Conservation (phyloP, 2,329 filamentous ascomycete species). For the Fusarium temperatum region DNA sequence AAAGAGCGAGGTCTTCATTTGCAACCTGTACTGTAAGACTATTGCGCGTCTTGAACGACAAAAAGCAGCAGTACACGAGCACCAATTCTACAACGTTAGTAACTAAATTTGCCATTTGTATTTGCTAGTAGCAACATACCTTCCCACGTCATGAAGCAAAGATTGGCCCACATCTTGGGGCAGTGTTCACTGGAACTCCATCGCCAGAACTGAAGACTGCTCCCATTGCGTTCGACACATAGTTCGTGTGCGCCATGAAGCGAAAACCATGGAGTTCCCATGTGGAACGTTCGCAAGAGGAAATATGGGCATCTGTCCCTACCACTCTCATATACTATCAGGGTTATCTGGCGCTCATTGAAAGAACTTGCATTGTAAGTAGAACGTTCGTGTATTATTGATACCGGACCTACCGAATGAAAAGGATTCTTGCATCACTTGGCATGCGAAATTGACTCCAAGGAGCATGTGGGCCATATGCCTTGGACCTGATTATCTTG, state of each 20-base stretch:
- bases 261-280: constrained; percentile 56
- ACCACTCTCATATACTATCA: constrained; percentile 61
- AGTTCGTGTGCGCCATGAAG: constrained; percentile 64
- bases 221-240: constrained; percentile 59
- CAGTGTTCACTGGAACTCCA: constrained; percentile 58
- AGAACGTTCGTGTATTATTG: neutral
- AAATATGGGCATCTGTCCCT: constrained; percentile 56
- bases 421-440: constrained; percentile 60
- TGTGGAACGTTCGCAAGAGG: constrained; percentile 55
- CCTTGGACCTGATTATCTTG: constrained; percentile 51
- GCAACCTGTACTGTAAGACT: constrained; percentile 54
- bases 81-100: constrained; percentile 60
- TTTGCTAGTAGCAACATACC: constrained; percentile 49
- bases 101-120: neutral
- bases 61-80: constrained; percentile 66
- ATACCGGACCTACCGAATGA: constrained; percentile 57
- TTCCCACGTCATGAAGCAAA: constrained; percentile 70
- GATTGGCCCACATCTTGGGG: constrained; percentile 62
- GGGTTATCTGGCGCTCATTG: constrained; percentile 62
- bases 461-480: constrained; percentile 56
- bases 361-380: constrained; percentile 55
- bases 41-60: constrained; percentile 64
- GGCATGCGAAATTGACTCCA: constrained; percentile 57
- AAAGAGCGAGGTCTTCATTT: constrained; percentile 57
- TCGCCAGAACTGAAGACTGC: constrained; percentile 59